A percentile compares a stretch with the other conserved stretches of the same genome.
phyloP scores from a whole-genome alignment of 2,329 filamentous ascomycete genomes.

The Mycocentrospora acerina region DNA sequence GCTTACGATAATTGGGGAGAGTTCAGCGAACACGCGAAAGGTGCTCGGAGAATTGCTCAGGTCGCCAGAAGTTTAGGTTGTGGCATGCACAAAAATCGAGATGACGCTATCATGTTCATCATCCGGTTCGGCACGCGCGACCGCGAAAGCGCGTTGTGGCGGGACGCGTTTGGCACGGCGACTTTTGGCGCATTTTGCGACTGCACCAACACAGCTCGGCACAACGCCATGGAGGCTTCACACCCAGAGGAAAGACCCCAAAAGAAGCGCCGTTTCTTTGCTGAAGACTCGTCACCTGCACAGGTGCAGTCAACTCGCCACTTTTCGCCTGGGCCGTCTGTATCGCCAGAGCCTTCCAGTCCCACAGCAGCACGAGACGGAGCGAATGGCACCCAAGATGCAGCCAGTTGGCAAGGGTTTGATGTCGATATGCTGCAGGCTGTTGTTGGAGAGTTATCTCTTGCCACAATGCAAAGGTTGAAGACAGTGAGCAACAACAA shows the following conservation, averaged over 20 bases:
- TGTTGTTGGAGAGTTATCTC: conserved; percentile 58
- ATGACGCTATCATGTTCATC: conserved; percentile 33
- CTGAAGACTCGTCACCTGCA: conserved; percentile 49
- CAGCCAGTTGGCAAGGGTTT: conserved; percentile 44
- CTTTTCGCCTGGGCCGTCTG: conserved; percentile 33
- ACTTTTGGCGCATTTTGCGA: not conserved
- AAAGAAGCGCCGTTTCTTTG: conserved; percentile 66
- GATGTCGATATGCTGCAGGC: conserved; percentile 57
- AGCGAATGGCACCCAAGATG: conserved; percentile 10
- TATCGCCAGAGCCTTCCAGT: conserved; percentile 30
- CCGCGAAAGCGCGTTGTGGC: conserved; percentile 34
- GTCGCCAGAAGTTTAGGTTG: conserved; percentile 3
- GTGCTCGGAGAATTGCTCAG: not conserved
- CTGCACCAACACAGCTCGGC: conserved; percentile 4
- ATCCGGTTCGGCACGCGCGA: conserved; percentile 17
- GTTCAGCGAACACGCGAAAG: not conserved
- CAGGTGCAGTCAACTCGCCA: conserved; percentile 15
- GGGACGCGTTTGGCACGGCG: conserved; percentile 22
- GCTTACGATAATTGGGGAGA: too few relatives aligned
- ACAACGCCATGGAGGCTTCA: conserved; percentile 38
- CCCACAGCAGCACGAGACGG: conserved; percentile 6
- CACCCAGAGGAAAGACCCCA: conserved; percentile 55
- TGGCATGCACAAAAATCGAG: conserved; percentile 7
- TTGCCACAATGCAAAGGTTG: conserved; percentile 50
- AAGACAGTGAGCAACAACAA: conserved; percentile 54